Conservation (phyloP, 768 basidiomycete species). For the Boletus insuetus region DNA sequence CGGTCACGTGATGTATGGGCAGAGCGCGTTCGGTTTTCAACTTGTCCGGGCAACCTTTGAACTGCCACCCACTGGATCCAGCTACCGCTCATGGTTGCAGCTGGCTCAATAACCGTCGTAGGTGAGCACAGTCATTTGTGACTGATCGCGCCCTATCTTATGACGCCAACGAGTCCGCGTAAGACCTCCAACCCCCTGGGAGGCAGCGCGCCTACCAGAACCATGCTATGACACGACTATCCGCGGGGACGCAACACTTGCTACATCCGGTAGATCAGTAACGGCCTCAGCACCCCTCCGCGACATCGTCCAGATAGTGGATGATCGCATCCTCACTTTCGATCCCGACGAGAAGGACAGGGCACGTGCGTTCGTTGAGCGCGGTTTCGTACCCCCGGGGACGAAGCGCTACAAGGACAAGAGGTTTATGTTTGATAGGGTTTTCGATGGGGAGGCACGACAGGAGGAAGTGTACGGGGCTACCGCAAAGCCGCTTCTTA, state of each 20-base stretch:
- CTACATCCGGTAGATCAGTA: conserved; percentile 55
- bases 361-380: conserved; percentile 75
- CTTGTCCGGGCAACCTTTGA: too few relatives aligned
- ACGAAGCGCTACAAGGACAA: conserved; percentile 96
- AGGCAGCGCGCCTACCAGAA: conserved; percentile 81
- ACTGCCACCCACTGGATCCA: background rate
- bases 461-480: conserved; percentile 88
- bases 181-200: conserved; percentile 81
- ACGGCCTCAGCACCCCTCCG: conserved; percentile 58
- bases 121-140: conserved; percentile 40
- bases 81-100: conserved; percentile 60
- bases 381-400: conserved; percentile 81
- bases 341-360: conserved; percentile 92
- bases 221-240: conserved; percentile 66
- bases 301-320: conserved; percentile 83
- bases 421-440: conserved; percentile 94
- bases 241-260: conserved; percentile 83
- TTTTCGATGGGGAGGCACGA: conserved; percentile 76
- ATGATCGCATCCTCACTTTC: conserved; percentile 93
- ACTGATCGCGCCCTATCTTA: background rate
- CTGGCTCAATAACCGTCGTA: conserved; percentile 86
- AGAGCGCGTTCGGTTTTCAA: conserved; percentile 33
- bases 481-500: conserved; percentile 82
- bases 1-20: conserved; percentile 29
- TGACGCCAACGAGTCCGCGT: conserved; percentile 68